A percentile compares a stretch with the other conserved stretches of the same genome.
Evolutionary conservation across 139 green algal genomes (phyloP).

Genomic region (Auxenochlorella pyrenoidosa): DNA sequence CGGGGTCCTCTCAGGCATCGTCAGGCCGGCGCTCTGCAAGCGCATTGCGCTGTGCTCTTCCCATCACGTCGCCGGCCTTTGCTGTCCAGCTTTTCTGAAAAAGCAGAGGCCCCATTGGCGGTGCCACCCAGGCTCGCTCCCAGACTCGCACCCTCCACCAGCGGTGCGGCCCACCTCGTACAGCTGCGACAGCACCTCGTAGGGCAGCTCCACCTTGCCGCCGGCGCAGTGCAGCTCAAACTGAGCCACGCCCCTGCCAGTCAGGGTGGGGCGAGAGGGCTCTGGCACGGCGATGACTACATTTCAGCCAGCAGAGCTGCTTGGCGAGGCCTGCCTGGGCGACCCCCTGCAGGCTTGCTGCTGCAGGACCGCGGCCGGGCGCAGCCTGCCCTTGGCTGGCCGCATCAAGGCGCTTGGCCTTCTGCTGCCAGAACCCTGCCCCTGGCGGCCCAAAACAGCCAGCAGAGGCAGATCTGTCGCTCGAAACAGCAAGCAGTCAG

Average conservation of each 20-base stretch:
- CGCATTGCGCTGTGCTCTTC: background rate
- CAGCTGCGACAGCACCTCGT: slow-evolving; percentile 28
- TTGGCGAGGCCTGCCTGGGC: background rate
- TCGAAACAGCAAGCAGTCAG: background rate
- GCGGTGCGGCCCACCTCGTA: slow-evolving; percentile 21
- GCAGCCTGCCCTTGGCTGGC: background rate
- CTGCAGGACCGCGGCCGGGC: too few relatives aligned
- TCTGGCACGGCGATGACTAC: background rate
- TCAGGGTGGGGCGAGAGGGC: too few relatives aligned
- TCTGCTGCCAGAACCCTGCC: background rate
- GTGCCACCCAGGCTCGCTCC: too few relatives aligned
- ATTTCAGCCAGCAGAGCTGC: background rate
- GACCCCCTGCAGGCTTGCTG: too few relatives aligned
- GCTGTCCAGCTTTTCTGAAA: too few relatives aligned
- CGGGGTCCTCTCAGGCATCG: too few relatives aligned
- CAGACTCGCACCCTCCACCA: background rate
- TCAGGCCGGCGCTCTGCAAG: background rate
- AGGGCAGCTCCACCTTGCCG: slow-evolving; percentile 24
- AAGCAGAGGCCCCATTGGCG: too few relatives aligned
- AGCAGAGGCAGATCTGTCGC: too few relatives aligned
- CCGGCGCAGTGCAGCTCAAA: slow-evolving; percentile 42
- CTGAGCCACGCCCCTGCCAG: slow-evolving; percentile 27
- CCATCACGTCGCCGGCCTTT: too few relatives aligned
- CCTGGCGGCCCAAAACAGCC: background rate
- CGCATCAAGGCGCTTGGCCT: background rate